These are phyloP conservation scores for Fusarium gaditjirri DNA, from an alignment of 2,329 filamentous ascomycete genomes.

Conservation along the genomic window DNA sequence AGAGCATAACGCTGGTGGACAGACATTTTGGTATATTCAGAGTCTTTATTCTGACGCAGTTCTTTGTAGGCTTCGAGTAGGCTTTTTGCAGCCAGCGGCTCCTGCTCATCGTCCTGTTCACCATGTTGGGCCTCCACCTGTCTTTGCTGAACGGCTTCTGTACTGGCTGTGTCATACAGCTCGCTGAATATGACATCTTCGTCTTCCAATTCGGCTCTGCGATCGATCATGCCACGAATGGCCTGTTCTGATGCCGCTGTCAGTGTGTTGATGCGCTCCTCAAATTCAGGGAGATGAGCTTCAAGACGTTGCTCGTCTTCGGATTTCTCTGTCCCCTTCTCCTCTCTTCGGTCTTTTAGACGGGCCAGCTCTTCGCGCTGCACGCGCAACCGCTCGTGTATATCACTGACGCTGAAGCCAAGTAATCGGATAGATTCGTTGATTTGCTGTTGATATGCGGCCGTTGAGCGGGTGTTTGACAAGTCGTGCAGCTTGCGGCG, in stretches of 20 bases:
- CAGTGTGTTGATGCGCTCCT: constrained; percentile 53
- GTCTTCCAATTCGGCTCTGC: constrained; percentile 61
- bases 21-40: constrained; percentile 56
- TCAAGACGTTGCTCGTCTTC: constrained; percentile 53
- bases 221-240: constrained; percentile 61
- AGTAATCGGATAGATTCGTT: constrained; percentile 57
- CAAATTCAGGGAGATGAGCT: constrained; percentile 53
- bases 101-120: constrained; percentile 44
- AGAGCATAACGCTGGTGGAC: constrained; percentile 61
- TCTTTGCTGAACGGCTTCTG: constrained; percentile 27
- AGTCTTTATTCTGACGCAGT: constrained; percentile 51
- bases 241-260: constrained; percentile 59
- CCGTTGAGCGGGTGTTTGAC: constrained; percentile 53
- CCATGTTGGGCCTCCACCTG: constrained; percentile 6
- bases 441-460: constrained; percentile 59
- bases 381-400: constrained; percentile 60
- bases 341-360: constrained; percentile 50
- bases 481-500: constrained; percentile 57
- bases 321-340: constrained; percentile 50
- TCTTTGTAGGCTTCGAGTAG: constrained; percentile 50
- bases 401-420: constrained; percentile 56
- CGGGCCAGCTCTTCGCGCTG: constrained; percentile 50
- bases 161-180: constrained; percentile 46
- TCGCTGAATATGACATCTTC: constrained; percentile 53
- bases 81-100: constrained; percentile 39